Conservation (phyloP, 2,329 filamentous ascomycete species). For the Colletotrichum orchidophilum region DNA sequence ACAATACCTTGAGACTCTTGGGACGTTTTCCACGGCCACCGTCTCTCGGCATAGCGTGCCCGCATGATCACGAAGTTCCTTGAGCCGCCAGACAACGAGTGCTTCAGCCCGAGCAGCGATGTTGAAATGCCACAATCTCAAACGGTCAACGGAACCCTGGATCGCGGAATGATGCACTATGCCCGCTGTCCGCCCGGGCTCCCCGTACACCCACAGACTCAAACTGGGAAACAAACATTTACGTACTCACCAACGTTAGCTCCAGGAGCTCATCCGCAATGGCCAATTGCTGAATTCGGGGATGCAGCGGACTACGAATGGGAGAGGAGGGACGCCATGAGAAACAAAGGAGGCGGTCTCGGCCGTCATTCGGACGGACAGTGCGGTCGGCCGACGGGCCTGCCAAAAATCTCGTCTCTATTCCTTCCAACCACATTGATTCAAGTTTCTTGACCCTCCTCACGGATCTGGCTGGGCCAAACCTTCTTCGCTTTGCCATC, state of each 20-base stretch:
- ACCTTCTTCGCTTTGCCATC: not conserved
- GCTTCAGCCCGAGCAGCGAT: not conserved
- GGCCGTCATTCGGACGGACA: not conserved
- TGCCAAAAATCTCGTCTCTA: not conserved
- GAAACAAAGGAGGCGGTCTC: not conserved
- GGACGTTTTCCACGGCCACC: slow-evolving; percentile 9
- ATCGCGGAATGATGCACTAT: slow-evolving; percentile 14
- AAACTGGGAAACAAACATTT: not conserved
- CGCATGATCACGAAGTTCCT: not conserved
- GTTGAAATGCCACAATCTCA: not conserved
- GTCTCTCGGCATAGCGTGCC: not conserved
- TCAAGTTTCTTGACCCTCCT: not conserved
- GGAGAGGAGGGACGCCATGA: not conserved
- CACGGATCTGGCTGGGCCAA: slow-evolving; percentile 1
- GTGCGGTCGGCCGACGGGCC: not conserved
- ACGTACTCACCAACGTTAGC: not conserved
- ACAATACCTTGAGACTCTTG: not conserved
- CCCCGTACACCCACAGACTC: slow-evolving; percentile 7
- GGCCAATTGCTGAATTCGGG: not conserved
- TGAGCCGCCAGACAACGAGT: not conserved
- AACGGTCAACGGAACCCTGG: slow-evolving; percentile 29
- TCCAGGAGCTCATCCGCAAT: not conserved
- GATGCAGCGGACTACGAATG: not conserved
- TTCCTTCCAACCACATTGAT: not conserved
- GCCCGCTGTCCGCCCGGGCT: not conserved